Conservation (phyloP, 495 filamentous ascomycete genomes). For the Lasiosphaeria ovina region DNA sequence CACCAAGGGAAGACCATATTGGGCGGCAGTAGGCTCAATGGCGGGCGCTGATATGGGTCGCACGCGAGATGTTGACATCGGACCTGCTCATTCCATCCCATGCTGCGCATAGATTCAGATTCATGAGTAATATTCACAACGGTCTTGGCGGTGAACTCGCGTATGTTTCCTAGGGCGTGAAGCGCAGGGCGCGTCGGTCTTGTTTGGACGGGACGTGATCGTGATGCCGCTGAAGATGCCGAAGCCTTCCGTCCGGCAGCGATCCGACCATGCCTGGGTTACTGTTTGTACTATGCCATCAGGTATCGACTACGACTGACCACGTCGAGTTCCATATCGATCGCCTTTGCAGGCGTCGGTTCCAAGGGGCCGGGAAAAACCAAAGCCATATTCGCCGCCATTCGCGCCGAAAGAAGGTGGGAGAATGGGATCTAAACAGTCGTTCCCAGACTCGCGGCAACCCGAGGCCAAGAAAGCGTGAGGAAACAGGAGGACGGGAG, state of each 20-base stretch:
- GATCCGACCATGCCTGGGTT: background rate
- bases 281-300: background rate
- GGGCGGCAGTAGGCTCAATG: slow-evolving; percentile 30
- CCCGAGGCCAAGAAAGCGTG: background rate
- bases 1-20: slow-evolving; percentile 19
- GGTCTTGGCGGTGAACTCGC: slow-evolving; percentile 12
- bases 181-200: background rate
- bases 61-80: slow-evolving; percentile 20
- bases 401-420: background rate
- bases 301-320: background rate
- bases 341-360: background rate
- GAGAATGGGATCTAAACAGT: background rate
- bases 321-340: background rate
- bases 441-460: background rate
- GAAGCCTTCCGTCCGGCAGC: no score
- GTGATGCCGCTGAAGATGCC: no score
- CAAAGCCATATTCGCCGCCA: background rate
- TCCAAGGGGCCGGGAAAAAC: background rate
- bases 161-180: background rate
- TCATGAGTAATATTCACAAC: background rate
- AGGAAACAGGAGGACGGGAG: slow-evolving; percentile 8
- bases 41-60: slow-evolving; percentile 12
- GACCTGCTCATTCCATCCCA: slow-evolving; percentile 10
- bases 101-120: slow-evolving; percentile 2
- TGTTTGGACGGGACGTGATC: no score